Conservation (phyloP, 805 yeast species). For the Yarrowia divulgata region DNA sequence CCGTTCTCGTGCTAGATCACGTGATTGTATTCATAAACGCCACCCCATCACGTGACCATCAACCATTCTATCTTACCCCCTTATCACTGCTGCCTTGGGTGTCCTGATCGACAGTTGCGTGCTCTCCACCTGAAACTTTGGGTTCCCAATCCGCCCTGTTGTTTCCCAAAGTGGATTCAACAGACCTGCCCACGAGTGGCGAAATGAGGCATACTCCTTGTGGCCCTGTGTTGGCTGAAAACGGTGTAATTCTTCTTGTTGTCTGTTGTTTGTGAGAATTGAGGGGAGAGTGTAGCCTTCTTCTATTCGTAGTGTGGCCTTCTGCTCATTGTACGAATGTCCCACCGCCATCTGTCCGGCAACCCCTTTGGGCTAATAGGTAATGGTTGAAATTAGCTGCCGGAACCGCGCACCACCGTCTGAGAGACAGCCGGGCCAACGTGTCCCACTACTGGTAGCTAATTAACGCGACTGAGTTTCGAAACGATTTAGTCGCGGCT, state of each 20-base stretch:
- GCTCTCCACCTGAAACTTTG: constrained; percentile 6
- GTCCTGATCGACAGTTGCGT: not conserved
- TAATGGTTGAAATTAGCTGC: constrained; percentile 17
- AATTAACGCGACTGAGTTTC: constrained; percentile 20
- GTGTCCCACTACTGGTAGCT: not conserved
- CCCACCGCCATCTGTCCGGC: constrained; percentile 13
- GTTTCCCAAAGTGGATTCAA: constrained; percentile 12
- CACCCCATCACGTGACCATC: no score
- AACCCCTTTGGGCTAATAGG: constrained; percentile 6
- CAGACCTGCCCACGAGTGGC: constrained; percentile 15
- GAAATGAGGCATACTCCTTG: not conserved
- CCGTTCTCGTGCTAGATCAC: no score
- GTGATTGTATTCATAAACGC: no score
- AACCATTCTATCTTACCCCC: no score
- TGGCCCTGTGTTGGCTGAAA: not conserved
- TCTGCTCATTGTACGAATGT: not conserved
- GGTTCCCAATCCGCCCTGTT: constrained; percentile 28
- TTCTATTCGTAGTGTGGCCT: not conserved
- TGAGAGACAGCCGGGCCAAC: not conserved
- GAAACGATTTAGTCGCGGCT: not conserved
- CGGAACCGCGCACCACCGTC: not conserved
- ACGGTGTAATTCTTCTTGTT: not conserved
- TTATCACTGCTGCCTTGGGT: no score
- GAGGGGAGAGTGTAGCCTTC: no score
- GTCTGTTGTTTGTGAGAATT: not conserved